Percentiles rank a stretch among this genome's conserved stretches.
These are phyloP conservation scores for Diplodia mutila DNA, from an alignment of 2,329 filamentous ascomycete species.

Conservation along the genomic window DNA sequence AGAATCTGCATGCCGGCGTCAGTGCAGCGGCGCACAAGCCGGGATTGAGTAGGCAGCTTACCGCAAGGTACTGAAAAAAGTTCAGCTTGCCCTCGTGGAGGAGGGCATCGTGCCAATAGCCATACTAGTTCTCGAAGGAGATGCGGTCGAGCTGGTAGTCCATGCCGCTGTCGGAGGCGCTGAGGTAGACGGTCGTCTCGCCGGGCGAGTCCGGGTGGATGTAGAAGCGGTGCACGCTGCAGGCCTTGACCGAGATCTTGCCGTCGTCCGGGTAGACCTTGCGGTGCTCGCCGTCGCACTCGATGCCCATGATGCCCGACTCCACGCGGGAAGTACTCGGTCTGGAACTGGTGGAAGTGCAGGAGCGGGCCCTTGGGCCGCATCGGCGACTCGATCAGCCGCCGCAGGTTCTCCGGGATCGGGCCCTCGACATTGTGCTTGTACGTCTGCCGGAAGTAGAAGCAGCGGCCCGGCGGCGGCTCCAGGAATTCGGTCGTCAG, in stretches of 20 bases:
- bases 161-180: constrained; percentile 33
- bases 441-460: constrained; percentile 36
- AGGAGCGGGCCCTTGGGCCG: constrained; percentile 29
- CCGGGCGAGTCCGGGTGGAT: constrained; percentile 24
- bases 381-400: constrained; percentile 27
- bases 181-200: constrained; percentile 31
- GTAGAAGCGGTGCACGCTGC: constrained; percentile 30
- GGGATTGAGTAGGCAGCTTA: constrained; percentile 27
- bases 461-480: constrained; percentile 35
- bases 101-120: constrained; percentile 38
- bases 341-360: constrained; percentile 38
- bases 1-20: constrained; percentile 42
- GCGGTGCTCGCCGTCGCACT: constrained; percentile 31
- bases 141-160: constrained; percentile 39
- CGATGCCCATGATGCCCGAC: constrained; percentile 33
- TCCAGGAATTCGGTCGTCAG: constrained; percentile 35
- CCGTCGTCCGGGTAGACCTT: constrained; percentile 1
- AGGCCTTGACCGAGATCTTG: constrained; percentile 27
- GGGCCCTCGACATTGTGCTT: constrained; percentile 27
- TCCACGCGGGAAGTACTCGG: constrained; percentile 35
- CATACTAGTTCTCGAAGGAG: constrained; percentile 48
- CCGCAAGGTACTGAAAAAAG: constrained; percentile 40
- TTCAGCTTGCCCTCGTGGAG: constrained; percentile 34
- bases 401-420: constrained; percentile 27
- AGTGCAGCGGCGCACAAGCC: not conserved